Percentiles rank a stretch among this genome's conserved stretches.
These are phyloP conservation scores for Calonectria montana DNA, from an alignment of 2,329 filamentous ascomycete genomes.

Conservation along the genomic window DNA sequence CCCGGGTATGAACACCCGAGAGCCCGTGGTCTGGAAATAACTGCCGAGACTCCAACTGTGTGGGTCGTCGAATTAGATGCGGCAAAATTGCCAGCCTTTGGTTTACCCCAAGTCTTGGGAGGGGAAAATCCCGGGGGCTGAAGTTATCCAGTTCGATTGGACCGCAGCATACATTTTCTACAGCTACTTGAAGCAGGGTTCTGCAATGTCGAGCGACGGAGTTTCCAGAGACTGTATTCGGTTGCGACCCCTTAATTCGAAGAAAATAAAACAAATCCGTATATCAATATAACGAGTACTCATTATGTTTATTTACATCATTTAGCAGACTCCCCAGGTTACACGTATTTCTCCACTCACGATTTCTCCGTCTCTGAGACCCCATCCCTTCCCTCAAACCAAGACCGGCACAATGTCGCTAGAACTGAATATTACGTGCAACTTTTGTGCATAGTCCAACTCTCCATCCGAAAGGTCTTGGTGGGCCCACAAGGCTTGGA, in stretches of 20 bases:
- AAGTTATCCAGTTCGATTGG: background rate
- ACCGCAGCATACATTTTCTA: background rate
- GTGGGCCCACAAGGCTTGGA: conserved; percentile 9
- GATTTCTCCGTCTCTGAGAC: background rate
- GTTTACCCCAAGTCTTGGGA: background rate
- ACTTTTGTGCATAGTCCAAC: conserved; percentile 7
- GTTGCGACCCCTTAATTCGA: too few relatives aligned
- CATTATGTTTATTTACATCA: background rate
- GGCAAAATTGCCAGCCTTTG: background rate
- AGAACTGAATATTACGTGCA: conserved; percentile 9
- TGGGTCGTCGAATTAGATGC: background rate
- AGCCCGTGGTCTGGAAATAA: background rate
- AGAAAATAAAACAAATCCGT: too few relatives aligned
- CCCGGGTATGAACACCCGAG: conserved; percentile 15
- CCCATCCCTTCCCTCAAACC: background rate
- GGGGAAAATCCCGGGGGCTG: background rate
- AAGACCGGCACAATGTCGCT: background rate
- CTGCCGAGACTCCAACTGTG: background rate
- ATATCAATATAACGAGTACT: background rate
- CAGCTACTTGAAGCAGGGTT: too few relatives aligned
- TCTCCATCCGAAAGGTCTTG: conserved; percentile 5
- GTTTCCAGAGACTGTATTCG: background rate
- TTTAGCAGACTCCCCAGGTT: too few relatives aligned
- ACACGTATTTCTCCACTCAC: background rate
- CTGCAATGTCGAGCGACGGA: background rate